Conservation (phyloP, 306 rosid species). For the Casuarina equisetifolia region DNA sequence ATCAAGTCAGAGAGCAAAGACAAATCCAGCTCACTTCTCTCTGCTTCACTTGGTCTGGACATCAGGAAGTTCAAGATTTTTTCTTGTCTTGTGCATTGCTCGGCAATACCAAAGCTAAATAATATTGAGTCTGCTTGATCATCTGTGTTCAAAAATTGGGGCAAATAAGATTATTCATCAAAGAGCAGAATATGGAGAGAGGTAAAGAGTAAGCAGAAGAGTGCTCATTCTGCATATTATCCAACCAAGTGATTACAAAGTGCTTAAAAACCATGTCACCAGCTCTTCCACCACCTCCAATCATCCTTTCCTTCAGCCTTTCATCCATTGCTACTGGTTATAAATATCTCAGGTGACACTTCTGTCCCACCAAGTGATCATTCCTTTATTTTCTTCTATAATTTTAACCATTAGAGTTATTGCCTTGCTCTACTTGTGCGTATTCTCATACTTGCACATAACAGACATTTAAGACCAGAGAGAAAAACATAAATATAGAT, state of each 20-base stretch:
- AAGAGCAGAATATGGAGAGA: constrained; percentile 9
- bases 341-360: background rate
- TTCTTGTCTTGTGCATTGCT: constrained; percentile 57
- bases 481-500: background rate
- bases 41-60: constrained; percentile 53
- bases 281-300: background rate
- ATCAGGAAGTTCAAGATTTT: constrained; percentile 53
- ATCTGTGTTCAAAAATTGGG: constrained; percentile 45
- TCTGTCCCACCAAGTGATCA: background rate
- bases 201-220: constrained; percentile 15
- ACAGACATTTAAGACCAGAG: background rate
- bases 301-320: background rate
- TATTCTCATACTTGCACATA: background rate
- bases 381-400: background rate
- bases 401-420: background rate
- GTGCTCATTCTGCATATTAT: constrained; percentile 15
- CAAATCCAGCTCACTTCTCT: constrained; percentile 38
- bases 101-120: constrained; percentile 63
- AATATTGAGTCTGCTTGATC: constrained; percentile 43
- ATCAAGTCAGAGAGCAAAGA: constrained; percentile 48
- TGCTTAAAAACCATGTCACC: background rate
- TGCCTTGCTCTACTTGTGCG: background rate
- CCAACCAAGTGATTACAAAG: background rate
- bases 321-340: background rate
- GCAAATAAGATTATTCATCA: constrained; percentile 11